A percentile compares a stretch with the other conserved stretches of the same genome.
Conservation (phyloP, 2,329 filamentous ascomycete genomes). For the Mariannaea elegans region DNA sequence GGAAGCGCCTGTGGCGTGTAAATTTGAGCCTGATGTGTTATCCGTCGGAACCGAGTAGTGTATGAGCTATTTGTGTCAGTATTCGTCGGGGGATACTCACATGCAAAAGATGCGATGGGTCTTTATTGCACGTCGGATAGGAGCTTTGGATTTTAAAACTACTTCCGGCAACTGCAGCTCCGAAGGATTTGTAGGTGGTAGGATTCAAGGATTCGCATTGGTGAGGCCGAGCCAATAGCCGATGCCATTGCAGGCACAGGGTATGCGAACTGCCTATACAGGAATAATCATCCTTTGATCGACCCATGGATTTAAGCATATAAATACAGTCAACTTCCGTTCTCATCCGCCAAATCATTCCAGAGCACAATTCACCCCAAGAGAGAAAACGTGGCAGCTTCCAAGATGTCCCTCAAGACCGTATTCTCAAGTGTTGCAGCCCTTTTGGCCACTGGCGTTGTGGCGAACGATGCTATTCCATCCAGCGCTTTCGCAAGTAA, state of each 20-base stretch:
- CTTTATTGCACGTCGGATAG: too few species aligned
- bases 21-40: not conserved
- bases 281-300: not conserved
- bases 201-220: not conserved
- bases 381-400: too few species aligned
- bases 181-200: not conserved
- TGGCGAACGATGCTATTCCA: conserved; percentile 12
- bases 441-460: not conserved
- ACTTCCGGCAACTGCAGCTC: too few species aligned
- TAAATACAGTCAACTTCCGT: too few species aligned
- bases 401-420: conserved; percentile 1
- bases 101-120: not conserved
- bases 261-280: not conserved
- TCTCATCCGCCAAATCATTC: too few species aligned
- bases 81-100: too few species aligned
- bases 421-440: not conserved
- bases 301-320: too few species aligned
- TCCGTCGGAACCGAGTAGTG: not conserved
- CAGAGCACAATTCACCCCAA: too few species aligned
- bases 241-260: not conserved
- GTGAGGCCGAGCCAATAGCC: not conserved
- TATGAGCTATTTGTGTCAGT: too few species aligned
- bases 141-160: too few species aligned
- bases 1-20: too few species aligned
- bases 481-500: conserved; percentile 7